Conservation (phyloP, 2,329 filamentous ascomycete genomes). For the Ophiostoma himal-ulmi region DNA sequence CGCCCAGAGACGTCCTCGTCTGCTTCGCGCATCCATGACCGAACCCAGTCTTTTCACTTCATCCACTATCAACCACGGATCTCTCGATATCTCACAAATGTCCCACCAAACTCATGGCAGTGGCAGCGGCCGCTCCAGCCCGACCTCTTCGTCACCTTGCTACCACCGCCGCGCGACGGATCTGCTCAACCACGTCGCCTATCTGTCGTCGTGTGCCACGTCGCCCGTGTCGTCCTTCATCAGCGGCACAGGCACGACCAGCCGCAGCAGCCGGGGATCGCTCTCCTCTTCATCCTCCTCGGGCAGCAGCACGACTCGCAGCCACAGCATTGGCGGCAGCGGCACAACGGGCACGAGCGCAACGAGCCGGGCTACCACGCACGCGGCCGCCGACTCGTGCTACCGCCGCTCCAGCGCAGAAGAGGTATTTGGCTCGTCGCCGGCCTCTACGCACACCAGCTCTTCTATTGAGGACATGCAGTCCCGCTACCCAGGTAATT, state of each 20-base stretch:
- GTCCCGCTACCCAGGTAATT: slow-evolving; percentile 16
- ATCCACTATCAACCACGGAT: background rate
- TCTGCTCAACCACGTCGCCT: slow-evolving; percentile 49
- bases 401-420: slow-evolving; percentile 41
- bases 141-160: slow-evolving; percentile 26
- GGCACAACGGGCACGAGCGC: background rate
- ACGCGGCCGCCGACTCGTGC: background rate
- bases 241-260: slow-evolving; percentile 14
- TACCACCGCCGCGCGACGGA: slow-evolving; percentile 31
- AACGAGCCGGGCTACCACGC: background rate
- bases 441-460: slow-evolving; percentile 28
- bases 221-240: slow-evolving; percentile 14
- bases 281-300: background rate
- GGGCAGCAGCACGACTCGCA: background rate
- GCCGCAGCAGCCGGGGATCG: background rate
- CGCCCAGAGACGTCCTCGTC: slow-evolving; percentile 44
- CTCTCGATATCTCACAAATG: slow-evolving; percentile 39
- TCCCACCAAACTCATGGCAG: slow-evolving; percentile 25
- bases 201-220: slow-evolving; percentile 36
- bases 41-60: slow-evolving; percentile 55
- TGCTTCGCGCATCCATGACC: slow-evolving; percentile 51
- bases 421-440: slow-evolving; percentile 26
- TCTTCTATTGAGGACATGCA: slow-evolving; percentile 30
- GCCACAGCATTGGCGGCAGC: background rate
- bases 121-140: slow-evolving; percentile 28